These are phyloP conservation scores for Lotmaria passim DNA, from an alignment of 208 protist genomes.

Conservation along the genomic window DNA sequence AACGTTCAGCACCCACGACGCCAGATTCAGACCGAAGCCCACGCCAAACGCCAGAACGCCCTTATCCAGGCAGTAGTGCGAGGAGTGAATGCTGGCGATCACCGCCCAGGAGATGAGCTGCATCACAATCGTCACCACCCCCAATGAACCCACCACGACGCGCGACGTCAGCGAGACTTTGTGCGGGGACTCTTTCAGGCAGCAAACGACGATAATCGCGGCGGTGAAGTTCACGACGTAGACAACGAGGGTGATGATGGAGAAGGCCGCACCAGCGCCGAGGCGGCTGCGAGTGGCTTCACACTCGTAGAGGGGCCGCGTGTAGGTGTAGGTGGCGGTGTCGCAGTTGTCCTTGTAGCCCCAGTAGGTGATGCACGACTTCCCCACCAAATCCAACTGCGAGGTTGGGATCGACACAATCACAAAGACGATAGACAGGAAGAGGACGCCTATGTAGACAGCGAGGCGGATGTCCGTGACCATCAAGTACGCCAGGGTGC, in stretches of 20 bases:
- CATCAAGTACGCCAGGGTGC: conserved; percentile 38
- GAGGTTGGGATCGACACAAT: conserved; percentile 57
- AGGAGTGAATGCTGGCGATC: conserved; percentile 46
- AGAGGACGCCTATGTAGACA: conserved; percentile 38
- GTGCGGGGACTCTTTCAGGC: conserved; percentile 29
- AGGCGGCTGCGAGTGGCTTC: conserved; percentile 32
- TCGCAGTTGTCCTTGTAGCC: conserved; percentile 81
- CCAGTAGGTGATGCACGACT: conserved; percentile 76
- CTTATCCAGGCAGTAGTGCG: conserved; percentile 27
- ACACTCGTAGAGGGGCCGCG: conserved; percentile 46
- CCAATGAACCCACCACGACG: conserved; percentile 38
- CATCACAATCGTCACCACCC: conserved; percentile 29
- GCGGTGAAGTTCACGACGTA: conserved; percentile 41
- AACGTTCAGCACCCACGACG: conserved; percentile 54
- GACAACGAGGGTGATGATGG: conserved; percentile 53
- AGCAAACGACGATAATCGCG: conserved; percentile 35
- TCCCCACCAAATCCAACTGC: conserved; percentile 45
- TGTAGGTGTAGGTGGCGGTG: conserved; percentile 37
- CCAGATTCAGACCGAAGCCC: conserved; percentile 64
- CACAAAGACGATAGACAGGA: conserved; percentile 45
- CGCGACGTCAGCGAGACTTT: conserved; percentile 26
- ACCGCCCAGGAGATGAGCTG: conserved; percentile 63
- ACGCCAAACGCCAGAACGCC: conserved; percentile 51
- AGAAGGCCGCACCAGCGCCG: conserved; percentile 64
- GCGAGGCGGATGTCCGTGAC: conserved; percentile 41